A percentile compares a stretch with the other conserved stretches of the same genome.
These are phyloP conservation scores for Neofusicoccum kwambonambiense DNA, from an alignment of 2,329 filamentous ascomycete species.

Conservation along the genomic window DNA sequence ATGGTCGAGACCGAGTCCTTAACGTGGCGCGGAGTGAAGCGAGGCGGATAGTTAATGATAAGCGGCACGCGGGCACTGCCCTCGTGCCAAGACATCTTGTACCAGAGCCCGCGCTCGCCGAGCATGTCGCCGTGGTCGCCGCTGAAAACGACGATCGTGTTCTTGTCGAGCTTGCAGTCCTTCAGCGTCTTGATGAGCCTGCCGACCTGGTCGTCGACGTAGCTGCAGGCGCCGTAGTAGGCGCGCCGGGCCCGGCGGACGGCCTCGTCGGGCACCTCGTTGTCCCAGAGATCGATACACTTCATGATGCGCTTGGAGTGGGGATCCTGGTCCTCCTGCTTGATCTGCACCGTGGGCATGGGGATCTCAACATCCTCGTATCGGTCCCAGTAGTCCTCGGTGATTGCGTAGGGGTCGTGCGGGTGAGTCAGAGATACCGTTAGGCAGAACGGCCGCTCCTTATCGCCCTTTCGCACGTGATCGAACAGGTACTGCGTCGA, in stretches of 20 bases:
- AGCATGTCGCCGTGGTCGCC: slow-evolving; percentile 97
- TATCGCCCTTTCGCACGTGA: slow-evolving; percentile 75
- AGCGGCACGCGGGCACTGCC: slow-evolving; percentile 86
- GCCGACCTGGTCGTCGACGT: slow-evolving; percentile 90
- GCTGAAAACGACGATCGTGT: slow-evolving; percentile 89
- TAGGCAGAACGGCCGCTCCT: slow-evolving; percentile 74
- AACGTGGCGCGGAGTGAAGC: slow-evolving; percentile 73
- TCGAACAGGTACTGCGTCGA: slow-evolving; percentile 88
- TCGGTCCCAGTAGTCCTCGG: slow-evolving; percentile 87
- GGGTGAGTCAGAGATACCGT: slow-evolving; percentile 93
- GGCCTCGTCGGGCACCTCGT: slow-evolving; percentile 80
- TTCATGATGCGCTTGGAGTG: slow-evolving; percentile 85
- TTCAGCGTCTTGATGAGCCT: slow-evolving; percentile 75
- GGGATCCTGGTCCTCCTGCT: slow-evolving; percentile 77
- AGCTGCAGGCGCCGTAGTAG: slow-evolving; percentile 91
- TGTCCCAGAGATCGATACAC: slow-evolving; percentile 82
- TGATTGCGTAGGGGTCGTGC: slow-evolving; percentile 93
- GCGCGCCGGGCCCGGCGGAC: slow-evolving; percentile 81
- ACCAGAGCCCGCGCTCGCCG: slow-evolving; percentile 87
- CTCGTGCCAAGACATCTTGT: slow-evolving; percentile 98
- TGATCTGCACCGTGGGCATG: slow-evolving; percentile 73
- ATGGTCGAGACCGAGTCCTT: slow-evolving; percentile 85
- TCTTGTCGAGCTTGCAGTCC: slow-evolving; percentile 73
- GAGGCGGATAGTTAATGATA: slow-evolving; percentile 75
- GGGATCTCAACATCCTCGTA: slow-evolving; percentile 89